Base-by-base conservation (phyloP, 192 early-diverging fungal genomes). In the Coemansia sp. region DNA sequence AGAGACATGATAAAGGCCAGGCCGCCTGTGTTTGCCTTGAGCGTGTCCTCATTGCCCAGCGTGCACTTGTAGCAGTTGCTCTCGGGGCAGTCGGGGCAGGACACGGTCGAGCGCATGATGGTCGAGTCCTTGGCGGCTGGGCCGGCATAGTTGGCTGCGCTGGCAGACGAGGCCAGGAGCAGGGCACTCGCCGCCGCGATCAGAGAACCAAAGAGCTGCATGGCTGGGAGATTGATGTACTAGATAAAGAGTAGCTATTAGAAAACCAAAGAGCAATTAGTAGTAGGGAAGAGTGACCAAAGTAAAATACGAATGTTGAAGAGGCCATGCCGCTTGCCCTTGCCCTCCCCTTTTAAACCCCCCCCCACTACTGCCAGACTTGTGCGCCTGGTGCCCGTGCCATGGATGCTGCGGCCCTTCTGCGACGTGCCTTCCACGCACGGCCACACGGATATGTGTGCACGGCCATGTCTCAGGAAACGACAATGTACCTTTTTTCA, bases 51-150 rank as follows among this genome's bases (percentile, higher is more conserved):
- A 26, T 54, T 31, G 29, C 70, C 70, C 7, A 67, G 51, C 1
- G 70, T 67, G 44, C 70, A 74, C 34, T 67, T 39, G 48, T 67
- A 67, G 59, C 70, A 74, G 64, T 74, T 67, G 41, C 42, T 23
- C 14, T 74, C 46, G 2, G 70, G 64, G 35, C 70, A 74, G 37
- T 51, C 20, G 30, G 70, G 27, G 38, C 70, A 74, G 55, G 48
- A 51, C 13, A 58, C 55, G 20, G 64, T 67, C 2, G 70, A 74
- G 37, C 64, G 64, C 35, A 54, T 17, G 36, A 74, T 65, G 21
- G 70, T 74, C 6, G 70, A 67, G 59, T 74, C 70, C 42, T 74
- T 74, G 58, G 38, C 41, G 5, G 70, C 62, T 17, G 70, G 58
- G 1, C 30, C 51, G 8, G 42, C 47, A 1, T 23, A 27, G 23